Evolutionary conservation across 139 green algal genomes (phyloP).

Genomic region (Chlamydomonas incerta): DNA sequence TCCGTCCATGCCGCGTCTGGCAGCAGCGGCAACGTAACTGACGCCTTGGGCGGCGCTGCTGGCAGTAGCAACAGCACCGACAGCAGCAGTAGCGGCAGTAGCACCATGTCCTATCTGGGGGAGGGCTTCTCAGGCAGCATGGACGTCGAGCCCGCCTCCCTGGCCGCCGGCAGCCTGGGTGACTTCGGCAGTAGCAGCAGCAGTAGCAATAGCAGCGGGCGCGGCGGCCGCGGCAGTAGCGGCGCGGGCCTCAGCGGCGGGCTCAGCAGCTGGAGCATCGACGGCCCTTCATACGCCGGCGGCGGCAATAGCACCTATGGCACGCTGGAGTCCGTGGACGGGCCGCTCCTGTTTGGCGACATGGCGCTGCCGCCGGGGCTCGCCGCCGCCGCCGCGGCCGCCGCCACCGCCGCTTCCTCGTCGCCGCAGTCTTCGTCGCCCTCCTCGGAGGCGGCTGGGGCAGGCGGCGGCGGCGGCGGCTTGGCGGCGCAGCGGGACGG

Average conservation of each 20-base stretch:
- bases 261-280: not conserved
- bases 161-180: not conserved
- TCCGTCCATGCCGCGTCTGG: not conserved
- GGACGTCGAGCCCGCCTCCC: no score
- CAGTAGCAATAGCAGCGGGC: constrained; percentile 2
- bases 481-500: not conserved
- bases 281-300: not conserved
- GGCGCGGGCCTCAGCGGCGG: constrained; percentile 25
- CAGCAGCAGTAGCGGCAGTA: not conserved
- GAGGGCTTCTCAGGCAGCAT: no score
- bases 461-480: not conserved
- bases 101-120: no score
- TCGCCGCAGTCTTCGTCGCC: not conserved
- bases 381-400: no score
- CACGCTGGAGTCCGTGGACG: constrained; percentile 28
- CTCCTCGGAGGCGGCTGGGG: not conserved
- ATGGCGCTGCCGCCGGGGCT: not conserved
- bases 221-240: not conserved
- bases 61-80: not conserved
- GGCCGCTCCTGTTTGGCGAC: constrained; percentile 1
- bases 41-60: not conserved
- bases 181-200: not conserved
- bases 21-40: not conserved
- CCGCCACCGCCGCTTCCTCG: no score
- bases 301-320: not conserved